Base-by-base conservation (phyloP, 108 stramenopile species). In the Pseudonitzschia multistriata region DNA sequence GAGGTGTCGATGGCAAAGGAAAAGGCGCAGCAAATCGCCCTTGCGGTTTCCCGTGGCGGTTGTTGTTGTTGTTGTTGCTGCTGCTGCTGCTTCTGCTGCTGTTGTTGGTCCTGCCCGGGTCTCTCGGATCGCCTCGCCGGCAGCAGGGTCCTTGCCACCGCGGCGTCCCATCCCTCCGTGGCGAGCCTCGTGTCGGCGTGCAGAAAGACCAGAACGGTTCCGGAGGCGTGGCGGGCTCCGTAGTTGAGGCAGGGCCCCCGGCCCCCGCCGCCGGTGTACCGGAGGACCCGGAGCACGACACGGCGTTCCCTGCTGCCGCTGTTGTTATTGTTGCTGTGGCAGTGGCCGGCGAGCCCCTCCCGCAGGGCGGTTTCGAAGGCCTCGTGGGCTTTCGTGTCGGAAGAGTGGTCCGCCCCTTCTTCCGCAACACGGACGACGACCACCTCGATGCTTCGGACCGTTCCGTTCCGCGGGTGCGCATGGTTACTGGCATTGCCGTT, bases 211-310 rank as follows among this genome's bases (percentile, higher is more conserved):
- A 85, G 62, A 31, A 91, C 82, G 0, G 68, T 35, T 21, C 93
- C 93, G 22, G 67, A 42, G 17, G 90, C 87, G 60, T 76, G 49
- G 5, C 48, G 29, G 6, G 90, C 93, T 19, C 93, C 93, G 72
- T 67, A 83, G 73, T 94, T 94, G 28, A 91, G 66, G 60, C 87
- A 88, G 7, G 86, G 85, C 48, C 93, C 93, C 27, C 93, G 85
- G 45, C 93, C 93, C 30, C 87, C 85, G n/a, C 85, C 85, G 5
- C 65, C 78, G 1, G 37, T 59, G 50, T 81, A 87, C 15, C 56
- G 19, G 21, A 80, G 49, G 11, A 87, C 71, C 5, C 66, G 50
- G 50, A 52, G 50, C 13, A 42, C 13, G 10, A 13, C 10, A 13
- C 40, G 40, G 7, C 40, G n/a, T n/a, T n/a, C n/a, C n/a, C n/a